Evolutionary conservation across 805 yeast species (phyloP).

Genomic region (Saccharomycopsis sp.): DNA sequence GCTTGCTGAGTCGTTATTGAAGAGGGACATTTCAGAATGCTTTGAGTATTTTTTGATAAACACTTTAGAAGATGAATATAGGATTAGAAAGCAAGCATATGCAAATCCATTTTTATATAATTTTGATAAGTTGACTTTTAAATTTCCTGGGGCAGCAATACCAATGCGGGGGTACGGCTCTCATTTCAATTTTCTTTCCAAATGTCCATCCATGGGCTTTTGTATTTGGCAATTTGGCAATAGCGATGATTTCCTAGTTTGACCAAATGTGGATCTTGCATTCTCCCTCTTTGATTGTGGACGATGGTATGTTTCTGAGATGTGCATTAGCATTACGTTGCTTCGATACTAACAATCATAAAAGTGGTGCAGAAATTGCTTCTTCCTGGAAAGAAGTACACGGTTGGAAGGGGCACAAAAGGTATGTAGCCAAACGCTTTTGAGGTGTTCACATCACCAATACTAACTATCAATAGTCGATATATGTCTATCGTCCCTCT

Average conservation of each 20-base stretch:
- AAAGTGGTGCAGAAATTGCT: constrained; percentile 1
- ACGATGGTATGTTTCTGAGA: not conserved
- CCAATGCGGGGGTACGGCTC: too few relatives aligned
- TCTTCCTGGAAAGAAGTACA: constrained; percentile 11
- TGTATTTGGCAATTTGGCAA: too few relatives aligned
- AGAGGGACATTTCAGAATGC: constrained; percentile 10
- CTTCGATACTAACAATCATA: not conserved
- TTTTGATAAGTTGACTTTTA: too few relatives aligned
- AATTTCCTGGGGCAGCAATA: too few relatives aligned
- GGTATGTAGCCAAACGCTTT: constrained; percentile 4
- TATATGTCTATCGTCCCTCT: constrained; percentile 1
- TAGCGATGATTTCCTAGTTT: too few relatives aligned
- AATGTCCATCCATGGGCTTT: too few relatives aligned
- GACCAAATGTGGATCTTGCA: constrained; percentile 8
- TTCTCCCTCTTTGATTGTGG: constrained; percentile 1
- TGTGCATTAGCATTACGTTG: not conserved
- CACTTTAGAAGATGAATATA: not conserved
- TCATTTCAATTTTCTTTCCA: too few relatives aligned
- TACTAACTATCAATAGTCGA: not conserved
- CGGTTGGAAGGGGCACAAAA: constrained; percentile 9
- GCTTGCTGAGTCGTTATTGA: constrained; percentile 9
- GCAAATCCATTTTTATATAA: too few relatives aligned
- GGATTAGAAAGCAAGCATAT: not conserved
- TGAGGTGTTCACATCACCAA: not conserved
- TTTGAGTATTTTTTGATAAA: not conserved